Evolutionary conservation across 1,139 yeast genomes (phyloP).

Genomic region (Kluyveromyces marxianus): DNA sequence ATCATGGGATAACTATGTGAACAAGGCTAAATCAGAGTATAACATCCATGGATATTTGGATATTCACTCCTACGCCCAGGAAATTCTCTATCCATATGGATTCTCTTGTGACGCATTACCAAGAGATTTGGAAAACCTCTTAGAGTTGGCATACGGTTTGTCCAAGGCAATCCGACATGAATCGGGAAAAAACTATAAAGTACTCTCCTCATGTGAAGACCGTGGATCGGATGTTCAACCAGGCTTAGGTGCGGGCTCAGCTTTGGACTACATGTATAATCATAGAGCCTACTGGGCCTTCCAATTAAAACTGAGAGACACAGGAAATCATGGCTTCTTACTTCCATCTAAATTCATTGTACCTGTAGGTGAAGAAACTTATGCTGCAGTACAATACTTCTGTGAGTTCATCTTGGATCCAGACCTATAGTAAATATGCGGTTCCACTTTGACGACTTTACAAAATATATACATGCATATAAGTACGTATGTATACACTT

Average conservation of each 20-base stretch:
- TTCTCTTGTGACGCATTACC: constrained; percentile 67
- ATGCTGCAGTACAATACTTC: constrained; percentile 63
- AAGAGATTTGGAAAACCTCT: constrained; percentile 69
- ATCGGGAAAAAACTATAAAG: constrained; percentile 58
- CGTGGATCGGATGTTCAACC: constrained; percentile 62
- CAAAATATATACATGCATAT: no score
- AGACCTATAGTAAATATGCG: constrained; percentile 18
- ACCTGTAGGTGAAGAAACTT: constrained; percentile 73
- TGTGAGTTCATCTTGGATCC: constrained; percentile 53
- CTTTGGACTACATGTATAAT: constrained; percentile 79
- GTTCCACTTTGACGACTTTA: not conserved
- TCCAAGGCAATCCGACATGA: constrained; percentile 61
- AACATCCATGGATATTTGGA: constrained; percentile 70
- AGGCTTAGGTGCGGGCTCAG: constrained; percentile 72
- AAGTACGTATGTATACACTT: no score
- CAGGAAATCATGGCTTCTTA: constrained; percentile 77
- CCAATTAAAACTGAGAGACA: constrained; percentile 73
- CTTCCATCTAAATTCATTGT: constrained; percentile 62
- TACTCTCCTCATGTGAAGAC: constrained; percentile 72
- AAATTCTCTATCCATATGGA: constrained; percentile 75
- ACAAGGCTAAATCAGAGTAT: constrained; percentile 50
- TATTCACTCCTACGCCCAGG: constrained; percentile 80
- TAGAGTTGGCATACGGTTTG: constrained; percentile 76
- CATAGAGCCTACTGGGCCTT: constrained; percentile 78
- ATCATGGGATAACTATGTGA: constrained; percentile 57